Evolutionary conservation across 163 green algal genomes (phyloP).

Genomic region (Scenedesmus sp.): DNA sequence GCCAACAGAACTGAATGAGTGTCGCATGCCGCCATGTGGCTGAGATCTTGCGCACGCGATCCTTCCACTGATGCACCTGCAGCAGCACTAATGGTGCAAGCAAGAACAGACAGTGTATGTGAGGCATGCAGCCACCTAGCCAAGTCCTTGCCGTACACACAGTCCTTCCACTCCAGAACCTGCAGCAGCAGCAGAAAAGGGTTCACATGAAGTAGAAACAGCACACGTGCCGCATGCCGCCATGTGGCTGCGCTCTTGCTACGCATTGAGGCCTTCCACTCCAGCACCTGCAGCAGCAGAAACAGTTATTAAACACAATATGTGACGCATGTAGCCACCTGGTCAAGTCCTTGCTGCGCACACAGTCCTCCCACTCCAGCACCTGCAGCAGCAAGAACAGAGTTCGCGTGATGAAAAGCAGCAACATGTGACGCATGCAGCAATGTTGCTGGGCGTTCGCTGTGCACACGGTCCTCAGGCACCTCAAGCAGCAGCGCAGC

Average conservation of each 20-base stretch:
- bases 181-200: background rate
- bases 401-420: conserved; percentile 26
- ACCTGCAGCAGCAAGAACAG: background rate
- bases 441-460: conserved; percentile 74
- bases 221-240: conserved; percentile 58
- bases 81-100: background rate
- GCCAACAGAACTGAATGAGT: no score
- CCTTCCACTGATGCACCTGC: conserved; percentile 50
- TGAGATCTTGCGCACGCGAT: conserved; percentile 93
- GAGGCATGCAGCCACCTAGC: conserved; percentile 62
- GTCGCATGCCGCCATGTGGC: conserved; percentile 61
- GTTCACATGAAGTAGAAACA: conserved; percentile 35
- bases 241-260: conserved; percentile 75
- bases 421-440: conserved; percentile 61
- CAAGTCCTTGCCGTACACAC: conserved; percentile 91
- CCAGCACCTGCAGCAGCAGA: conserved; percentile 8
- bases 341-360: background rate
- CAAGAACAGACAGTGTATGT: background rate
- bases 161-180: conserved; percentile 67
- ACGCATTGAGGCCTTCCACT: background rate
- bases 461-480: no score
- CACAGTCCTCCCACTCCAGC: background rate
- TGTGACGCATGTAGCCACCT: background rate
- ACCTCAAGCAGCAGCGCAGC: no score
- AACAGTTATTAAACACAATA: background rate